Percentiles rank a stretch among this genome's conserved stretches.
phyloP scores from a whole-genome alignment of 2,329 filamentous ascomycete genomes.

The Lachnellula willkommii region DNA sequence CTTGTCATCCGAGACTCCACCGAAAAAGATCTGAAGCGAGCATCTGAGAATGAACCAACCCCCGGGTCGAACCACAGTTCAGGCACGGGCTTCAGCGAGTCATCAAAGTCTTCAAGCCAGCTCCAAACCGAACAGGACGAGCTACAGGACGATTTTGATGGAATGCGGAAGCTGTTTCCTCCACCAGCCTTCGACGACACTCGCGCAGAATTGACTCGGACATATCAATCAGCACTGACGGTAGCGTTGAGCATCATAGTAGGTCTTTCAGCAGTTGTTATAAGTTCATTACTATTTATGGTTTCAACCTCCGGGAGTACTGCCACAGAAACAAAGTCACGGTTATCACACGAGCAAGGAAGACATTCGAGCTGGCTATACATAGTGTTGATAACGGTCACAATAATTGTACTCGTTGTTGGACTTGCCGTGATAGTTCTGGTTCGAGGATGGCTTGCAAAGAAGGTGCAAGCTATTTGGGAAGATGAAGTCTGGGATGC shows the following conservation, averaged over 20 bases:
- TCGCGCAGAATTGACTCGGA: conserved; percentile 38
- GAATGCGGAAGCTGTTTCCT: conserved; percentile 47
- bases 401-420: conserved; percentile 6
- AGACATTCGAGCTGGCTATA: conserved; percentile 3
- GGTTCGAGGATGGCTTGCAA: conserved; percentile 55
- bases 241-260: conserved; percentile 21
- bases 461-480: conserved; percentile 57
- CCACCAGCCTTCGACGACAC: conserved; percentile 45
- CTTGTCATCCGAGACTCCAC: conserved; percentile 52
- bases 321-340: neutral
- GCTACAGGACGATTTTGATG: conserved; percentile 37
- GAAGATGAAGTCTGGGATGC: conserved; percentile 67
- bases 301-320: conserved; percentile 2
- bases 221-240: conserved; percentile 38
- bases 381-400: conserved; percentile 4
- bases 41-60: conserved; percentile 28
- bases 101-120: conserved; percentile 39
- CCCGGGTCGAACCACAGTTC: conserved; percentile 12
- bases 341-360: neutral
- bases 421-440: conserved; percentile 37
- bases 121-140: conserved; percentile 40
- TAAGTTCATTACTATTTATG: conserved; percentile 12
- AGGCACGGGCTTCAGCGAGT: conserved; percentile 38
- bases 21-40: conserved; percentile 42
- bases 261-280: conserved; percentile 12